These are phyloP conservation scores for Nicotiana tomentosiformis DNA, from an alignment of 257 asterid species.

Conservation along the genomic window DNA sequence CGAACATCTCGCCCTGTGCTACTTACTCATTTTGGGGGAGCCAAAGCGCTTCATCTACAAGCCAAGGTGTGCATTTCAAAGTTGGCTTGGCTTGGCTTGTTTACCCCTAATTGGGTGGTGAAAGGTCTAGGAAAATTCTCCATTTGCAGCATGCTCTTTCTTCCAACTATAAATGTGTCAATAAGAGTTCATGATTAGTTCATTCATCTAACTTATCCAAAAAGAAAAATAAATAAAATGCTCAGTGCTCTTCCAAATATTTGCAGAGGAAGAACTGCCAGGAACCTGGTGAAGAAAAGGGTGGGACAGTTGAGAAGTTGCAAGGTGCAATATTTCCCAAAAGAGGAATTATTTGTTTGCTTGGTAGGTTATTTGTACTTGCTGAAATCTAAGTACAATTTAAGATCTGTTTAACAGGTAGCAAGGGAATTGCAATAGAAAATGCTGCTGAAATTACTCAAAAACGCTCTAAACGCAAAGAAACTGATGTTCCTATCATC, in stretches of 20 bases:
- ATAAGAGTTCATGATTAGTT: neutral
- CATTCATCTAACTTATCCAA: neutral
- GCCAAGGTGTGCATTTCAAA: neutral
- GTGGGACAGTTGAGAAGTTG: constrained; percentile 17
- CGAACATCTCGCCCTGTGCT: neutral
- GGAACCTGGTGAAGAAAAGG: constrained; percentile 25
- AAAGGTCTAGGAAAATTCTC: neutral
- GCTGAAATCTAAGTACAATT: constrained; percentile 12
- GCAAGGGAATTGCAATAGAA: constrained; percentile 26
- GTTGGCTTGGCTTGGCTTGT: neutral
- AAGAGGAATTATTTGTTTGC: neutral
- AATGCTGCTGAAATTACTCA: constrained; percentile 31
- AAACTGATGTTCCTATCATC: constrained; percentile 34
- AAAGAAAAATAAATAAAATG: neutral
- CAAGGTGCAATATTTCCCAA: constrained; percentile 5
- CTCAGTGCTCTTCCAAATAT: neutral
- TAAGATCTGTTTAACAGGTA: constrained; percentile 34
- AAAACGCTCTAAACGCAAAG: constrained; percentile 20
- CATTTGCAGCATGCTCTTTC: neutral
- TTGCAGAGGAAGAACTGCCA: constrained; percentile 46
- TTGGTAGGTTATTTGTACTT: neutral
- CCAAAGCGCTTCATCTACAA: neutral
- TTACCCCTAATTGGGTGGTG: neutral
- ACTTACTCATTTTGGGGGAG: neutral
- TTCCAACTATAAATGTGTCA: neutral